These are phyloP conservation scores for Pseudisothecium myosuroides DNA, from an alignment of 225 moss, liverwort and hornwort species.

Conservation along the genomic window DNA sequence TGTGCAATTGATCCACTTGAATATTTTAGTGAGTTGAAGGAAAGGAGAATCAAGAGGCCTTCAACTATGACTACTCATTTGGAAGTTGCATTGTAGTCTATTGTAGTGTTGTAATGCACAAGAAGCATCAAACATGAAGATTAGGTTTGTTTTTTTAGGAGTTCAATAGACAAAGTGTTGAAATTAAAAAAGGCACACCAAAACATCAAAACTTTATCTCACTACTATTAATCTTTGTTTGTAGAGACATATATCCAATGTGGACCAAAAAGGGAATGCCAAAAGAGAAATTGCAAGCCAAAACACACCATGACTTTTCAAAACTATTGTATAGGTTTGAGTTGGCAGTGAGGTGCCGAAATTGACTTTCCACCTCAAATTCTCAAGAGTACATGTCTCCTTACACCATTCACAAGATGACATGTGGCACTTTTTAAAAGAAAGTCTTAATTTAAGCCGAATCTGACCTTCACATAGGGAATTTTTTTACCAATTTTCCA, in stretches of 20 bases:
- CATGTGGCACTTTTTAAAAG: too few relatives aligned
- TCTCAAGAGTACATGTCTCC: too few relatives aligned
- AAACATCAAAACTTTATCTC: not conserved
- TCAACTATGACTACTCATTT: not conserved
- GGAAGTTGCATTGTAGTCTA: not conserved
- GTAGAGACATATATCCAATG: not conserved
- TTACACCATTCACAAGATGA: too few relatives aligned
- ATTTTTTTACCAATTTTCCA: too few relatives aligned
- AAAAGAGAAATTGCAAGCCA: not conserved
- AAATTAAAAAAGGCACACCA: not conserved
- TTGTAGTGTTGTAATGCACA: not conserved
- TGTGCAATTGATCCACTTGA: not conserved
- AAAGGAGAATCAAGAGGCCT: not conserved
- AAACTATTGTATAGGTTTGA: too few relatives aligned
- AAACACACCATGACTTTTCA: not conserved
- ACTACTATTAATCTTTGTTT: not conserved
- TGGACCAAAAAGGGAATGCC: too few relatives aligned
- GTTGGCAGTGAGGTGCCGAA: too few relatives aligned
- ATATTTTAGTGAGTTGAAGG: fast-evolving
- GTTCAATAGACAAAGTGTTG: not conserved
- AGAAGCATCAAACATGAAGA: not conserved
- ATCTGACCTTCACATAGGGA: too few relatives aligned
- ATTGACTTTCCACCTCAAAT: too few relatives aligned
- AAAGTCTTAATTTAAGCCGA: too few relatives aligned
- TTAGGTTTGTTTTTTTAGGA: too few relatives aligned